These are phyloP conservation scores for Candida ponderosae DNA, from an alignment of 805 yeast species.

Conservation along the genomic window DNA sequence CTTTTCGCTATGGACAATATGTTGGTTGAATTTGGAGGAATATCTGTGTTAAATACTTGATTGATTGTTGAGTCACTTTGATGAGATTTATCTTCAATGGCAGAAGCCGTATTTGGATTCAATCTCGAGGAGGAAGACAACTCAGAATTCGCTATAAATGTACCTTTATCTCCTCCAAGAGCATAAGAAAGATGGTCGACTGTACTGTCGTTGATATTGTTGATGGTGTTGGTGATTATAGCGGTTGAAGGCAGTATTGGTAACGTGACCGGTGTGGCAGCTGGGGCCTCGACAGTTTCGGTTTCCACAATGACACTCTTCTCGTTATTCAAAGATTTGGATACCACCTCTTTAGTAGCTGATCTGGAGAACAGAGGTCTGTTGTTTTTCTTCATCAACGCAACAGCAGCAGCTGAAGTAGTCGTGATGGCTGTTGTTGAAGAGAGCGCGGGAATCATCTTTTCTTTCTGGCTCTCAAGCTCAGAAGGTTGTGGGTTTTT, in stretches of 20 bases:
- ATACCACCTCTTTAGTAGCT: conserved; percentile 14
- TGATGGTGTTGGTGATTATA: conserved; percentile 4
- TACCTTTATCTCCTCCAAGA: background rate
- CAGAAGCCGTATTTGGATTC: too few species aligned
- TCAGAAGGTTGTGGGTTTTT: too few species aligned
- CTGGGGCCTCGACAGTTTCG: conserved; percentile 48
- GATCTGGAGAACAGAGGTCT: conserved; percentile 19
- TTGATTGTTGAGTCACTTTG: too few species aligned
- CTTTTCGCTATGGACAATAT: too few species aligned
- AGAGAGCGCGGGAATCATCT: background rate
- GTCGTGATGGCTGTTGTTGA: background rate
- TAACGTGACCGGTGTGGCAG: conserved; percentile 16
- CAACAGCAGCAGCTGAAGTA: background rate
- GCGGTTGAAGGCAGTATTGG: conserved; percentile 15
- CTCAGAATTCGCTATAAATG: too few species aligned
- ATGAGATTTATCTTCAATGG: too few species aligned
- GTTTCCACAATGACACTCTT: conserved; percentile 50
- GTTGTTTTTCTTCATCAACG: conserved; percentile 15
- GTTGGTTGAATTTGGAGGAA: too few species aligned
- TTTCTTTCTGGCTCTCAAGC: too few species aligned
- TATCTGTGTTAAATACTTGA: too few species aligned
- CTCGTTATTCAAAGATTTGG: conserved; percentile 7
- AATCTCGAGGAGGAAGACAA: too few species aligned
- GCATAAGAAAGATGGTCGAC: background rate
- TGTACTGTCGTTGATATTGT: background rate